Percentiles rank a stretch among this genome's conserved stretches.
These are phyloP conservation scores for Fusarium albosuccineum DNA, from an alignment of 2,329 filamentous ascomycete species.

Conservation along the genomic window DNA sequence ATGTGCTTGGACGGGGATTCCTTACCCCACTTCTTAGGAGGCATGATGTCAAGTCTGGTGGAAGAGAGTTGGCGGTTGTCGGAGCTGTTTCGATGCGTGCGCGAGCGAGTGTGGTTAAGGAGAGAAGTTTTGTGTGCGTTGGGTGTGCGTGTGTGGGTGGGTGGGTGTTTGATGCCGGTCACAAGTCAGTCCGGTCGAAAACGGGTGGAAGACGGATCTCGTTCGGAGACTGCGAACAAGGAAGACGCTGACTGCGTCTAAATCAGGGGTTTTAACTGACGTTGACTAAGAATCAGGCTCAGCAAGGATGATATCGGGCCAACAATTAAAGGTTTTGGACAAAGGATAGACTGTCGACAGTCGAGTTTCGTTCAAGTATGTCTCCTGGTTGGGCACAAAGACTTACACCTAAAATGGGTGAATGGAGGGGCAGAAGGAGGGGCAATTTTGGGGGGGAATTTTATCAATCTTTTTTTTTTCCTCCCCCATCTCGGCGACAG, in stretches of 20 bases:
- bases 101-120: conserved; percentile 16
- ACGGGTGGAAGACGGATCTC: conserved; percentile 39
- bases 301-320: background rate
- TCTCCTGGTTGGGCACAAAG: conserved; percentile 38
- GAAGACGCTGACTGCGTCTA: too few relatives aligned
- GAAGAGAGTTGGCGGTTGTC: conserved; percentile 25
- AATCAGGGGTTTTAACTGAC: background rate
- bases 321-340: background rate
- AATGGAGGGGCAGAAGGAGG: conserved; percentile 34
- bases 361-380: conserved; percentile 15
- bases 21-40: conserved; percentile 61
- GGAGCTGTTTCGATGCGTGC: conserved; percentile 10
- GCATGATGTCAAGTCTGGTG: conserved; percentile 54
- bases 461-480: conserved; percentile 13
- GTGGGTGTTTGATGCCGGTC: conserved; percentile 37
- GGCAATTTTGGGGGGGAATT: conserved; percentile 21
- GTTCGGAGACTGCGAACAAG: conserved; percentile 7
- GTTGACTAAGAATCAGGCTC: background rate
- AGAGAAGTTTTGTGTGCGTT: conserved; percentile 40
- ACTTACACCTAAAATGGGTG: conserved; percentile 19
- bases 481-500: background rate
- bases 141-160: conserved; percentile 35
- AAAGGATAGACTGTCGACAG: conserved; percentile 4
- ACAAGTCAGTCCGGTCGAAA: conserved; percentile 38
- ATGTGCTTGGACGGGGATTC: conserved; percentile 23